Evolutionary conservation across 805 yeast genomes (phyloP).

Genomic region (Starmerella apis): DNA sequence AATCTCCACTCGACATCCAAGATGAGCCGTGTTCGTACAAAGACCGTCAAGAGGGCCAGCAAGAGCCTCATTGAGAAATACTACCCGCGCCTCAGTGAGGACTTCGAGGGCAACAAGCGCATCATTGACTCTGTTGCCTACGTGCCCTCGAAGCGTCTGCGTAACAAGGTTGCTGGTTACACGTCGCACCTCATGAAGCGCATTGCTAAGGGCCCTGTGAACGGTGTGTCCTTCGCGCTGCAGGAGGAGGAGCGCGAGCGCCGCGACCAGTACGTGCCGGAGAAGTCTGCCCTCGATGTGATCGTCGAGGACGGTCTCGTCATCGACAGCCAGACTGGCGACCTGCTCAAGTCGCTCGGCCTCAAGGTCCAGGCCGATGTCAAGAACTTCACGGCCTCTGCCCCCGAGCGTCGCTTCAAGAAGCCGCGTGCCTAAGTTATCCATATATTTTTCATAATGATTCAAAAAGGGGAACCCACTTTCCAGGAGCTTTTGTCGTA

Average conservation of each 20-base stretch:
- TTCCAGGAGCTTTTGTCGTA: neutral
- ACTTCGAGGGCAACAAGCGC: slow-evolving; percentile 99
- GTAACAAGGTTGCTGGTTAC: slow-evolving; percentile 99
- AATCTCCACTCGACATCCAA: slow-evolving; percentile 13
- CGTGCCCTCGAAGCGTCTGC: slow-evolving; percentile 98
- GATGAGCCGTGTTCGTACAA: slow-evolving; percentile 99
- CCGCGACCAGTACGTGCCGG: slow-evolving; percentile 99
- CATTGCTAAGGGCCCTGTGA: slow-evolving; percentile 99
- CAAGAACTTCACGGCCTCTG: slow-evolving; percentile 35
- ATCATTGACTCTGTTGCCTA: slow-evolving; percentile 96
- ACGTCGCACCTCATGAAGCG: slow-evolving; percentile 99
- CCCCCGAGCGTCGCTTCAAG: slow-evolving; percentile 28
- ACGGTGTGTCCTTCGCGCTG: slow-evolving; percentile 99
- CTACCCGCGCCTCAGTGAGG: slow-evolving; percentile 99
- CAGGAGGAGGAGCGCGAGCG: slow-evolving; percentile 99
- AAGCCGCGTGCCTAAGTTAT: slow-evolving; percentile 27
- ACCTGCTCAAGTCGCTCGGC: slow-evolving; percentile 88
- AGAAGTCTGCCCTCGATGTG: slow-evolving; percentile 98
- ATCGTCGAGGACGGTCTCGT: slow-evolving; percentile 90
- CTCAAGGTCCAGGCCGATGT: slow-evolving; percentile 42
- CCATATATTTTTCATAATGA: slow-evolving; percentile 17
- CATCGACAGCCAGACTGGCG: slow-evolving; percentile 95
- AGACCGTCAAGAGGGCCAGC: slow-evolving; percentile 99
- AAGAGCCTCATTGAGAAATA: slow-evolving; percentile 98
- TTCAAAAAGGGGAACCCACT: neutral